These are phyloP conservation scores for Alternaria infectoria DNA, from an alignment of 2,329 filamentous ascomycete species.

Conservation along the genomic window DNA sequence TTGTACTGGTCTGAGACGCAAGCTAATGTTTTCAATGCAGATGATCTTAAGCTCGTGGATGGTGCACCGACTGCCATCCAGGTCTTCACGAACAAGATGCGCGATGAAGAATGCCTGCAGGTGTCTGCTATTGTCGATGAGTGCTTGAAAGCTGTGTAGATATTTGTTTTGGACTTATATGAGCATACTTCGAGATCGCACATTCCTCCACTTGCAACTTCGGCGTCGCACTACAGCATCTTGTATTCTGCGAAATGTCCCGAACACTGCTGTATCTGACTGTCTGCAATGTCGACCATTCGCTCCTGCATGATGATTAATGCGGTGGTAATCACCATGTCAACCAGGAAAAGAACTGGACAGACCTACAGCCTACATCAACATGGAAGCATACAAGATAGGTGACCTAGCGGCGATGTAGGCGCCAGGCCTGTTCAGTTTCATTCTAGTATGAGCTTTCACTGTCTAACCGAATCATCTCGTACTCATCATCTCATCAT, in stretches of 20 bases:
- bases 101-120: constrained; percentile 10
- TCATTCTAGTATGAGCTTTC: neutral
- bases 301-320: neutral
- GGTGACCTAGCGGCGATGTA: neutral
- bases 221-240: neutral
- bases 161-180: neutral
- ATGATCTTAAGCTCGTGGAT: neutral
- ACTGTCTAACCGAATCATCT: neutral
- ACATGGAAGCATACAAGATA: neutral
- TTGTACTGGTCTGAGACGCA: neutral
- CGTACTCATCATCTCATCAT: neutral
- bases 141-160: neutral
- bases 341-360: neutral
- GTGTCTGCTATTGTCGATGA: neutral
- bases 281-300: neutral
- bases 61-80: constrained; percentile 2
- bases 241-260: neutral
- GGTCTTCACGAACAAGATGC: constrained; percentile 7
- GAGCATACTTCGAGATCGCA: neutral
- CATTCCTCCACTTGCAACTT: neutral
- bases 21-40: neutral
- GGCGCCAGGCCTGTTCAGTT: neutral
- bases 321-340: neutral
- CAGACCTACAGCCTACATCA: neutral
- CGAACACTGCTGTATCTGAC: neutral